Evolutionary conservation across 352 stramenopile species (phyloP).

Genomic region (Phytopythium chamaehyphon): DNA sequence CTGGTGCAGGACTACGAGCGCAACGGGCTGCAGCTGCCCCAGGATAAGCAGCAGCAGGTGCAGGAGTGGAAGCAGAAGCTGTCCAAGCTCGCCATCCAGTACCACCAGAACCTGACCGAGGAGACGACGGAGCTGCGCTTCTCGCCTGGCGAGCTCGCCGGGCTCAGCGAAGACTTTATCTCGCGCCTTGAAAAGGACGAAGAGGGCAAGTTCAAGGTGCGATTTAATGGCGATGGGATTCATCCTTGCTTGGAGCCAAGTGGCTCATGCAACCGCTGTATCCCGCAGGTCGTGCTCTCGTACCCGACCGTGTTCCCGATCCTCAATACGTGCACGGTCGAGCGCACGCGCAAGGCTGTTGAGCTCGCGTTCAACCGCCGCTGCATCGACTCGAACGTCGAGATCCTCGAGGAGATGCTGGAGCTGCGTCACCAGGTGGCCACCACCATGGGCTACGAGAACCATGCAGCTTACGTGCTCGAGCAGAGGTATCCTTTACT

Average conservation of each 20-base stretch:
- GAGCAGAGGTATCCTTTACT: conserved; percentile 56
- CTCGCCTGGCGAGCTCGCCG: conserved; percentile 63
- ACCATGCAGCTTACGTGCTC: conserved; percentile 81
- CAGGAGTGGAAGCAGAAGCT: conserved; percentile 85
- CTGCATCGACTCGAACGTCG: conserved; percentile 80
- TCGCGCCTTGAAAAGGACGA: conserved; percentile 55
- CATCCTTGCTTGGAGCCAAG: background rate
- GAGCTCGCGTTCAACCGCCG: conserved; percentile 77
- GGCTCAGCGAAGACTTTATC: conserved; percentile 79
- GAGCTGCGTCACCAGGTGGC: conserved; percentile 77
- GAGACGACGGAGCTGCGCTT: conserved; percentile 86
- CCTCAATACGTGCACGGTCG: conserved; percentile 81
- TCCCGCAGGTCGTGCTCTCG: conserved; percentile 65
- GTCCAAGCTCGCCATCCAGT: conserved; percentile 78
- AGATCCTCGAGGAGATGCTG: conserved; percentile 82
- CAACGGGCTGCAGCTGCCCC: conserved; percentile 74
- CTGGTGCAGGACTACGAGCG: conserved; percentile 82
- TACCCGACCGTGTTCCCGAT: conserved; percentile 90
- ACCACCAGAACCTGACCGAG: conserved; percentile 81
- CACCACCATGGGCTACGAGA: conserved; percentile 72
- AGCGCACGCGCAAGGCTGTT: conserved; percentile 78
- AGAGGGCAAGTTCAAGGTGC: conserved; percentile 81
- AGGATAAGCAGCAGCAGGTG: conserved; percentile 64
- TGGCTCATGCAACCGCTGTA: background rate
- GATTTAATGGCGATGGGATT: background rate